phyloP scores from a whole-genome alignment of 129 eudicot genomes.

The Flaveria linearis region DNA sequence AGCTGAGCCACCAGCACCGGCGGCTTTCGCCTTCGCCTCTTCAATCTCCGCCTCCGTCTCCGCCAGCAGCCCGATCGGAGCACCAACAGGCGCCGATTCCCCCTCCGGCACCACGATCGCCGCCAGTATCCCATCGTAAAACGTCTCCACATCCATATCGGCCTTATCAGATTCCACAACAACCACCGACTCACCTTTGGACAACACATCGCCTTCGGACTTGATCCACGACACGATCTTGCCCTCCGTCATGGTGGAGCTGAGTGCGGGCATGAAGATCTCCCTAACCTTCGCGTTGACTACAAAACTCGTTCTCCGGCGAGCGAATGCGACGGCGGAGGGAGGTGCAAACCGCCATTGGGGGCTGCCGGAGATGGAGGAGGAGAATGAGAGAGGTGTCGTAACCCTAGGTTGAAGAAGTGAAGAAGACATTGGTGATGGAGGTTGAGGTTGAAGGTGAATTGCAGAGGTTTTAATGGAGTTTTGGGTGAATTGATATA shows the following conservation, averaged over 20 bases:
- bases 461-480: neutral
- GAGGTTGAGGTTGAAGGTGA: neutral
- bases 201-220: constrained; percentile 74
- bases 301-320: constrained; percentile 30
- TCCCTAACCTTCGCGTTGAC: constrained; percentile 77
- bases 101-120: constrained; percentile 83
- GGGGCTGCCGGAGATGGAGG: constrained; percentile 43
- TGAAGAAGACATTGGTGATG: constrained; percentile 50
- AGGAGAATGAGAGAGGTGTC: constrained; percentile 43
- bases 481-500: neutral
- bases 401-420: constrained; percentile 40
- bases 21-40: constrained; percentile 71
- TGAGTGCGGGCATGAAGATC: constrained; percentile 94
- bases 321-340: constrained; percentile 37
- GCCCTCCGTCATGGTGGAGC: constrained; percentile 97
- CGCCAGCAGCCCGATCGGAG: constrained; percentile 78
- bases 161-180: constrained; percentile 96
- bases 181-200: constrained; percentile 83
- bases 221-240: constrained; percentile 88
- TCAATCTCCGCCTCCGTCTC: constrained; percentile 76
- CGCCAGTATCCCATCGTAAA: constrained; percentile 77
- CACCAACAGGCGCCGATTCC: constrained; percentile 81
- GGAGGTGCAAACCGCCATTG: constrained; percentile 38
- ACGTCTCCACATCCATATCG: constrained; percentile 93
- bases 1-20: constrained; percentile 20